Conservation (phyloP, 1,139 yeast genomes). For the Taphrina deformans region DNA sequence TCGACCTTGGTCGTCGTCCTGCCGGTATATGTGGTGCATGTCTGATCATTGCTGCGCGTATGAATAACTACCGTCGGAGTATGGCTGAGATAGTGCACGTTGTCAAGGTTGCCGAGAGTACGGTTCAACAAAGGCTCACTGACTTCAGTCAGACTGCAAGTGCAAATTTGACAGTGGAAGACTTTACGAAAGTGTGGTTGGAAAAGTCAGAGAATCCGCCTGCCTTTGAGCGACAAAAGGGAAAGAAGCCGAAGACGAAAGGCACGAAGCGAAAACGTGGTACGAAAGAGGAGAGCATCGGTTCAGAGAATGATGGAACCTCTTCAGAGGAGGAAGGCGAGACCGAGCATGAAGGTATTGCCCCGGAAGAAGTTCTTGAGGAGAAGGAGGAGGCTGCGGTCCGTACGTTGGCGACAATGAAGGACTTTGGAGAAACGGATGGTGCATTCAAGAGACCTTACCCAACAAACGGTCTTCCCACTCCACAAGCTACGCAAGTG, state of each 20-base stretch:
- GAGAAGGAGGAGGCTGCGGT: constrained; percentile 28
- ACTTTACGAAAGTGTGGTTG: constrained; percentile 60
- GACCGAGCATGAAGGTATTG: background rate
- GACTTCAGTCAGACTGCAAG: constrained; percentile 81
- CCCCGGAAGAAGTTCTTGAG: constrained; percentile 3
- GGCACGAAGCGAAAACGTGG: constrained; percentile 33
- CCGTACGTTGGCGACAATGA: constrained; percentile 21
- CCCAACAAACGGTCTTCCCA: constrained; percentile 6
- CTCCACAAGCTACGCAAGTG: constrained; percentile 14
- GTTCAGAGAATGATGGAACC: background rate
- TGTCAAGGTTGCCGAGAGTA: constrained; percentile 92
- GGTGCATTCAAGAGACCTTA: constrained; percentile 19
- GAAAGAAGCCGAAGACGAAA: constrained; percentile 37
- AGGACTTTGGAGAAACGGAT: constrained; percentile 4
- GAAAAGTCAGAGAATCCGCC: constrained; percentile 73
- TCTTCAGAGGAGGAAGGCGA: background rate
- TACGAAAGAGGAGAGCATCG: constrained; percentile 36
- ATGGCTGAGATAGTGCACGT: constrained; percentile 93
- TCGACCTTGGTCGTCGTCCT: constrained; percentile 93
- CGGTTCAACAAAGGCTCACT: constrained; percentile 81
- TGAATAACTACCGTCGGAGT: constrained; percentile 89
- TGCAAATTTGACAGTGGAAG: constrained; percentile 68
- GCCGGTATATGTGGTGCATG: constrained; percentile 99
- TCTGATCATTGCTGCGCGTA: constrained; percentile 84
- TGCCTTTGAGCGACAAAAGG: constrained; percentile 60